These are phyloP conservation scores for Naganishia albida DNA, from an alignment of 1,284 basidiomycete genomes.

Conservation along the genomic window DNA sequence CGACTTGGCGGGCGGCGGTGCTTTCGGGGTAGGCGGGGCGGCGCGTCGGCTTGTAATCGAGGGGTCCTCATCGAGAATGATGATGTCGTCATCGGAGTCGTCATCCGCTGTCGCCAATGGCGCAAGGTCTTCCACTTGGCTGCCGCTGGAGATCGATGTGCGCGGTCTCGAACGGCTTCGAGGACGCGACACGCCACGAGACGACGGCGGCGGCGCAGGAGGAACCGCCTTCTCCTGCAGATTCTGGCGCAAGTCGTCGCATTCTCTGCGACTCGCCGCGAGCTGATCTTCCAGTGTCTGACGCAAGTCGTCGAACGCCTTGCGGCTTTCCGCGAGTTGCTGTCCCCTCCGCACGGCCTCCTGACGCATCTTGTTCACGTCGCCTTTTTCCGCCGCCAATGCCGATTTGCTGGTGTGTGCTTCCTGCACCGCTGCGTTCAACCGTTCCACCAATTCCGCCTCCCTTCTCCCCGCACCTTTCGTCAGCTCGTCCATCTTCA, in stretches of 20 bases:
- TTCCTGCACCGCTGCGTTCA: background rate
- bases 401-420: background rate
- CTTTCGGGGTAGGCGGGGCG: no score
- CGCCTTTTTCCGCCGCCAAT: background rate
- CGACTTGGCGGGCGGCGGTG: no score
- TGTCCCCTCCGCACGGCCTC: background rate
- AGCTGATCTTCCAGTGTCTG: background rate
- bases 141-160: no score
- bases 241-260: no score
- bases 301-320: no score
- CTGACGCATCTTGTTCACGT: background rate
- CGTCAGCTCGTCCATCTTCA: background rate
- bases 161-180: no score
- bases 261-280: background rate
- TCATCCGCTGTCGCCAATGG: background rate
- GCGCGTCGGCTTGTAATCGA: background rate
- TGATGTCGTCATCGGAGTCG: constrained; percentile 1
- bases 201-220: no score
- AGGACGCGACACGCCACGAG: no score
- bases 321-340: background rate
- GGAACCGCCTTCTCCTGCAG: no score
- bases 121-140: background rate
- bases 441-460: background rate
- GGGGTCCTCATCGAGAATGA: constrained; percentile 1
- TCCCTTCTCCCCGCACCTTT: background rate